Evolutionary conservation across 441 rosid genomes (phyloP).

Genomic region (Rhodomyrtus psidioides): DNA sequence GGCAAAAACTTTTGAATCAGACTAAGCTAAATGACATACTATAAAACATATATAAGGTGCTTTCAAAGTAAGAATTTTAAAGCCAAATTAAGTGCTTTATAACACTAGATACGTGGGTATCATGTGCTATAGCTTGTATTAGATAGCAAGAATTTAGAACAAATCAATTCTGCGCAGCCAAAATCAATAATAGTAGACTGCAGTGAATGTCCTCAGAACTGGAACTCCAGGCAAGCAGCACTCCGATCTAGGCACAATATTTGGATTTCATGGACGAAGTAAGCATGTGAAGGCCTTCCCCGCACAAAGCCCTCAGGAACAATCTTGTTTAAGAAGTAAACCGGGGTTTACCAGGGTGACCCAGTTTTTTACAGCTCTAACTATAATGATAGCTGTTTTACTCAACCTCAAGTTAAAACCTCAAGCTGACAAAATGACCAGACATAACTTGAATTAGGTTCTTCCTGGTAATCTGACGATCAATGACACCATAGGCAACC

Average conservation of each 20-base stretch:
- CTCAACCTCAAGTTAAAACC: neutral
- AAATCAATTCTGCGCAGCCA: neutral
- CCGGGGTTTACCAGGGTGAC: neutral
- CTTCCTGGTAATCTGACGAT: neutral
- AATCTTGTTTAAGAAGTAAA: neutral
- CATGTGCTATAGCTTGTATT: neutral
- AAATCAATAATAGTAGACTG: neutral
- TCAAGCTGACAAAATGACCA: neutral
- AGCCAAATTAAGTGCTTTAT: neutral
- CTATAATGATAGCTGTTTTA: neutral
- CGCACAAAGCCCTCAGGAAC: neutral
- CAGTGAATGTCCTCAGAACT: neutral
- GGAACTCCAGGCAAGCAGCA: neutral
- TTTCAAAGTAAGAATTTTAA: neutral
- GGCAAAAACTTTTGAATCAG: neutral
- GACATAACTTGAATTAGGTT: neutral
- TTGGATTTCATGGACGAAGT: neutral
- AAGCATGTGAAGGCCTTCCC: neutral
- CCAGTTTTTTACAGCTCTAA: neutral
- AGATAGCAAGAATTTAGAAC: no score
- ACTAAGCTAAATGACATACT: neutral
- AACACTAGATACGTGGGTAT: neutral
- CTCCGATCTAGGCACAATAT: neutral
- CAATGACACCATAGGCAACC: neutral
- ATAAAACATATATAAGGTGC: neutral